Evolutionary conservation across 106 monocot species (phyloP).

Genomic region (Ottelia alismoides): DNA sequence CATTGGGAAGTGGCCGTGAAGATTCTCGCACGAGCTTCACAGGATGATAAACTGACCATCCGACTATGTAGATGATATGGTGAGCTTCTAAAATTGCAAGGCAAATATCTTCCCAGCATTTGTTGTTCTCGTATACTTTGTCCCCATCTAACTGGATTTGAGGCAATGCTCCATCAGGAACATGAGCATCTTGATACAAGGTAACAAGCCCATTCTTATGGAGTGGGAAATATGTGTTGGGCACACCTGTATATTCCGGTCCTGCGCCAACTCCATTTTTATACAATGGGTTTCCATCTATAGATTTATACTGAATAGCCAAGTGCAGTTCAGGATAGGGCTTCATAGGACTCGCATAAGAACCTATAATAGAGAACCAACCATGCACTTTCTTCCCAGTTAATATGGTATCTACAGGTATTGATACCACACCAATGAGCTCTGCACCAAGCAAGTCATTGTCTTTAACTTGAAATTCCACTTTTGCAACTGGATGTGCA

Average conservation of each 20-base stretch:
- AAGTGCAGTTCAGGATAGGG: constrained; percentile 47
- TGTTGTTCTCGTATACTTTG: constrained; percentile 29
- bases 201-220: constrained; percentile 36
- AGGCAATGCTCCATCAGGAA: constrained; percentile 34
- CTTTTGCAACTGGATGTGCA: constrained; percentile 31
- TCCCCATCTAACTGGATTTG: constrained; percentile 32
- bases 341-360: constrained; percentile 18
- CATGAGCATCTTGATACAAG: constrained; percentile 74
- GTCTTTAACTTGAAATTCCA: constrained; percentile 68
- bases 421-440: constrained; percentile 53
- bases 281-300: constrained; percentile 33
- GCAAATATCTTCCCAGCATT: constrained; percentile 75
- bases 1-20: constrained; percentile 28
- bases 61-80: constrained; percentile 59
- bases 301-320: constrained; percentile 38
- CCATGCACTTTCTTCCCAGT: constrained; percentile 22
- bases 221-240: constrained; percentile 51
- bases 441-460: constrained; percentile 73
- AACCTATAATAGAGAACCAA: constrained; percentile 44
- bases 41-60: constrained; percentile 53
- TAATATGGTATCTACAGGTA: constrained; percentile 38
- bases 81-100: constrained; percentile 51
- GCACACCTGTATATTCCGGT: constrained; percentile 41
- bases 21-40: constrained; percentile 58
- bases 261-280: constrained; percentile 42